Conservation (phyloP, 2,329 filamentous ascomycete species). For the Beauveria scarabaeidicola region DNA sequence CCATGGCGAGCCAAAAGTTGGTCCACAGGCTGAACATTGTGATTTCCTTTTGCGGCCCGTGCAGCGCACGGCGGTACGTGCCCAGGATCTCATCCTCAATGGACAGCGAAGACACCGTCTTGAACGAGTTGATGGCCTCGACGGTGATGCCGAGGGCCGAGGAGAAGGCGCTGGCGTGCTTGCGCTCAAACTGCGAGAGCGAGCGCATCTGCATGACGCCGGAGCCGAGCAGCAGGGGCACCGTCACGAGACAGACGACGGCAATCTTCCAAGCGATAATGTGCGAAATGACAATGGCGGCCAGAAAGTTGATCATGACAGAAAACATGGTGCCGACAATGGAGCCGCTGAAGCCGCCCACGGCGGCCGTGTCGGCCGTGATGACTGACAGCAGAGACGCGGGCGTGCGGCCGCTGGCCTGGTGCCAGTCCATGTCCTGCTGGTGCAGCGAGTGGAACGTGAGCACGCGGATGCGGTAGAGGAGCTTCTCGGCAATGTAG, state of each 20-base stretch:
- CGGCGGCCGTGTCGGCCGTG: slow-evolving; percentile 57
- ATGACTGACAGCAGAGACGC: slow-evolving; percentile 57
- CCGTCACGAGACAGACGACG: slow-evolving; percentile 58
- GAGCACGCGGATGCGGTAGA: slow-evolving; percentile 54
- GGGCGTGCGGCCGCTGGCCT: slow-evolving; percentile 54
- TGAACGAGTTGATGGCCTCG: slow-evolving; percentile 58
- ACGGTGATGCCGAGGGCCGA: slow-evolving; percentile 56
- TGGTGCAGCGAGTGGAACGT: slow-evolving; percentile 57
- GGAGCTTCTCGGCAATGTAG: slow-evolving; percentile 49
- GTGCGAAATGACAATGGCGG: slow-evolving; percentile 59
- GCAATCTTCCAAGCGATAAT: slow-evolving; percentile 71
- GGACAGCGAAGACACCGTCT: slow-evolving; percentile 51
- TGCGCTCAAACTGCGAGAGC: slow-evolving; percentile 52
- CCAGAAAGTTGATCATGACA: slow-evolving; percentile 58
- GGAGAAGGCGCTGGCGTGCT: slow-evolving; percentile 56
- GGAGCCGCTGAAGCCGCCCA: slow-evolving; percentile 61
- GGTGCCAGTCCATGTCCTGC: slow-evolving; percentile 64
- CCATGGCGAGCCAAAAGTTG: slow-evolving; percentile 52
- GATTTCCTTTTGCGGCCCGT: slow-evolving; percentile 45
- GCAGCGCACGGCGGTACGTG: slow-evolving; percentile 44
- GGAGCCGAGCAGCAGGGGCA: slow-evolving; percentile 60
- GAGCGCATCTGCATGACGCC: slow-evolving; percentile 61
- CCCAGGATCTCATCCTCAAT: slow-evolving; percentile 42
- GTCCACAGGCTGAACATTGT: slow-evolving; percentile 39
- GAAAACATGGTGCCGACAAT: slow-evolving; percentile 63